phyloP scores from a whole-genome alignment of 176 grass and related monocot species.

The Zoysia pacifica region DNA sequence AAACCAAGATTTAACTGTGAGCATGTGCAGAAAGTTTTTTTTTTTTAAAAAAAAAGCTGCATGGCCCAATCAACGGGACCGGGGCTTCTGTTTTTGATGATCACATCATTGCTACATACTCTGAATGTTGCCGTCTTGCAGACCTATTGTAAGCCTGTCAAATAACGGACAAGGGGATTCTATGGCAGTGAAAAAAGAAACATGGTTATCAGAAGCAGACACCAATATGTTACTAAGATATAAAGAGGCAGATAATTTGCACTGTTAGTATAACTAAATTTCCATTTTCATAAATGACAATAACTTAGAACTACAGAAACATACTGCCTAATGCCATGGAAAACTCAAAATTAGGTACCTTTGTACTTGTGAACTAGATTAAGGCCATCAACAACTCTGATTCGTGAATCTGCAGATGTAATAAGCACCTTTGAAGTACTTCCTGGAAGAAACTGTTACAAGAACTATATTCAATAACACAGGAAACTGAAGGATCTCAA shows the following conservation, averaged over 20 bases:
- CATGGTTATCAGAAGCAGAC: background rate
- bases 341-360: slow-evolving; percentile 53
- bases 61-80: slow-evolving; percentile 27
- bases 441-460: slow-evolving; percentile 82
- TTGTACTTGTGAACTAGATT: slow-evolving; percentile 91
- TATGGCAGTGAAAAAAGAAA: slow-evolving; percentile 11
- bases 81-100: slow-evolving; percentile 23
- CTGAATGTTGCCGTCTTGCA: background rate
- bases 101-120: slow-evolving; percentile 14
- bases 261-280: background rate
- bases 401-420: slow-evolving; percentile 92
- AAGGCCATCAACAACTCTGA: slow-evolving; percentile 70
- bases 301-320: background rate
- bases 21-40: background rate
- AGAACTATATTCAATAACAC: slow-evolving; percentile 44
- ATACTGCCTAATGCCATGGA: background rate
- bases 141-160: background rate
- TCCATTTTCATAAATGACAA: background rate
- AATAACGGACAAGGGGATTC: background rate
- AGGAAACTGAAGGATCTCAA: slow-evolving; percentile 20
- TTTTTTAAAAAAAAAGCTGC: background rate
- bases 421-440: slow-evolving; percentile 85
- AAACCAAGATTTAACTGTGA: slow-evolving; percentile 1
- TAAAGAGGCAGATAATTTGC: slow-evolving; percentile 4
- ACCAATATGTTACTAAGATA: background rate